phyloP scores from a whole-genome alignment of 108 stramenopile species.

The Asterionellopsis glacialis region DNA sequence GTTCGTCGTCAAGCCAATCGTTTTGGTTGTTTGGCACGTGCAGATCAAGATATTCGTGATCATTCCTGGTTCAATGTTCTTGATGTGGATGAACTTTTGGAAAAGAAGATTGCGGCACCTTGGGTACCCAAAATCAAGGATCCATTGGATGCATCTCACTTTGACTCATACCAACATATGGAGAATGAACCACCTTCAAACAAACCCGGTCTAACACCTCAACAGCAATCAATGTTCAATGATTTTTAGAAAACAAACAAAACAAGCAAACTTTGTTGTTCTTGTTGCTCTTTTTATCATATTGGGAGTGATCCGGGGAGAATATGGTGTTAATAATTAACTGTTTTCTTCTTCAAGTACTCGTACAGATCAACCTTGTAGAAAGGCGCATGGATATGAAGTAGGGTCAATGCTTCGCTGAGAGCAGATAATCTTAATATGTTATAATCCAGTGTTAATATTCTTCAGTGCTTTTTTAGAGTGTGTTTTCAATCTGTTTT shows the following conservation, averaged over 20 bases:
- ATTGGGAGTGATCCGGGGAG: no score
- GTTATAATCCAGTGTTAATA: no score
- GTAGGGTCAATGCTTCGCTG: no score
- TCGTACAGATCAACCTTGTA: no score
- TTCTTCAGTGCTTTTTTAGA: no score
- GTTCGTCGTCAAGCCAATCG: constrained; percentile 86
- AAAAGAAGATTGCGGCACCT: constrained; percentile 88
- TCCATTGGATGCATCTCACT: constrained; percentile 92
- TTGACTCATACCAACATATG: constrained; percentile 94
- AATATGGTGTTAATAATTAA: no score
- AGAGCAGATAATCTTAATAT: no score
- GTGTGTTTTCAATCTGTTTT: no score
- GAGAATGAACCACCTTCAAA: constrained; percentile 84
- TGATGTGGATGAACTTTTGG: constrained; percentile 77
- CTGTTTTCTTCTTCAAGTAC: no score
- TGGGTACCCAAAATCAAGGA: constrained; percentile 94
- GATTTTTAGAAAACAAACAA: constrained; percentile 46
- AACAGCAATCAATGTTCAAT: constrained; percentile 75
- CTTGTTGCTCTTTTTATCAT: no score
- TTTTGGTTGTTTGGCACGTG: constrained; percentile 82
- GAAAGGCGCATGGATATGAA: no score
- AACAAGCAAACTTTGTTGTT: no score
- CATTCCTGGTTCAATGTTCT: constrained; percentile 94
- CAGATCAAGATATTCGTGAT: constrained; percentile 89
- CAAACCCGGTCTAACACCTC: constrained; percentile 57